Base-by-base conservation (phyloP, 768 basidiomycete genomes). In the Cystofilobasidium bisporidii region DNA sequence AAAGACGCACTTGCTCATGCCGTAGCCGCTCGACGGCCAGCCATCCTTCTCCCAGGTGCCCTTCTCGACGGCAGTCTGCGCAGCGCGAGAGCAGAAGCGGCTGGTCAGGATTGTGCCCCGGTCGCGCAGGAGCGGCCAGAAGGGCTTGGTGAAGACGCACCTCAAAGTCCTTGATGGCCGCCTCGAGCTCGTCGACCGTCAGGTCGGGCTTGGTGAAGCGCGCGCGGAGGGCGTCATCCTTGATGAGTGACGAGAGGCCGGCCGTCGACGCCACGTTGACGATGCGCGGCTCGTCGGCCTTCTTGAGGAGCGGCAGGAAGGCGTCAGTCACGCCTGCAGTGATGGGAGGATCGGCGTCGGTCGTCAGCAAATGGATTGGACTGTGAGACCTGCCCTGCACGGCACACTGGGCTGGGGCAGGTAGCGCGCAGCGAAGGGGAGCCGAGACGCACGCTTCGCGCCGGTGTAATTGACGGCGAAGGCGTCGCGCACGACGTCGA, bases 241-340 rank as follows among this genome's bases (percentile, higher is more conserved):
- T 65, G 33, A 73, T 57, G 53, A 71, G 69, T 6, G 30, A 9
- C 24, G 70, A 64, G 22, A 62, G 59, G 20, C 72, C 70, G 24
- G 70, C 64, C 41, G 62, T 65, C 20, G 71, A 72, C 12, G 70
- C 67, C n/a, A 73, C 68, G 55, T 69, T 71, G 57, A 71, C 72
- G 56, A 73, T 36, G 3, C 72, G 58, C 18, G 68, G 57, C 30
- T 6, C 6, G 15, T 63, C 58, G 33, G 70, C 62, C 20, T 68
- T 55, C 32, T 48, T 32, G 48, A 73, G 64, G 41, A 73, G 68
- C 9, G 72, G 72, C 14, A 73, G 62, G 40, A 73, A 61, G 6
- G 66, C 60, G 45, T 74, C 59, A 43, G 61, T 69, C 20, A 65
- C 67, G 40, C 68, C 53, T 33, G 22, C 10, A n/a, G n/a, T n/a